Conservation (phyloP, 2,329 filamentous ascomycete species). For the Aspergillus aculeatus region DNA sequence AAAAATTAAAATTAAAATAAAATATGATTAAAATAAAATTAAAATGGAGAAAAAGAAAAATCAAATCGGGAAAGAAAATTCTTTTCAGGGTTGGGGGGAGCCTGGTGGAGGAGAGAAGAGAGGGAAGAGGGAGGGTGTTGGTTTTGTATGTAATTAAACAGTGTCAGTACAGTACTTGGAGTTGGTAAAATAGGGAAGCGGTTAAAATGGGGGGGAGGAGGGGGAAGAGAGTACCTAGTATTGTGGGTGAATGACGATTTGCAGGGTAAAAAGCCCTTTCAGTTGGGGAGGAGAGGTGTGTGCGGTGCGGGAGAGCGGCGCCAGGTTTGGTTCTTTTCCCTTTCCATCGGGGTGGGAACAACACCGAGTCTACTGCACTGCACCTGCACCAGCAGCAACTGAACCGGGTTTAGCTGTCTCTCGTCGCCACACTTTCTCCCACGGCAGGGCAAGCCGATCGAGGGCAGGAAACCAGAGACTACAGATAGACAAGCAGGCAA, state of each 20-base stretch:
- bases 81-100: not conserved
- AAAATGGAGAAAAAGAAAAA: not conserved
- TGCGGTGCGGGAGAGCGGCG: slow-evolving; percentile 18
- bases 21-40: slow-evolving; percentile 1
- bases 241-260: slow-evolving; percentile 6
- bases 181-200: not conserved
- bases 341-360: slow-evolving; percentile 6
- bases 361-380: not conserved
- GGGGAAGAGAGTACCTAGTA: not conserved
- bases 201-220: not conserved
- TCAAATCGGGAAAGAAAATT: not conserved
- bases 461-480: not conserved
- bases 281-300: not conserved
- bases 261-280: slow-evolving; percentile 6
- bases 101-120: no score
- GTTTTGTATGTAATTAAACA: not conserved
- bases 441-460: slow-evolving; percentile 1
- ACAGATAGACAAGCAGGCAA: not conserved
- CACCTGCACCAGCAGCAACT: not conserved
- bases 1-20: slow-evolving; percentile 9
- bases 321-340: slow-evolving; percentile 13
- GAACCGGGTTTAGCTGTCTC: slow-evolving; percentile 13
- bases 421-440: slow-evolving; percentile 16
- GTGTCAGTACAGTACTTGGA: slow-evolving; percentile 1
- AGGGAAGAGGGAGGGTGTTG: not conserved